These are phyloP conservation scores for Dipteronia dyeriana DNA, from an alignment of 345 rosid species.

Conservation along the genomic window DNA sequence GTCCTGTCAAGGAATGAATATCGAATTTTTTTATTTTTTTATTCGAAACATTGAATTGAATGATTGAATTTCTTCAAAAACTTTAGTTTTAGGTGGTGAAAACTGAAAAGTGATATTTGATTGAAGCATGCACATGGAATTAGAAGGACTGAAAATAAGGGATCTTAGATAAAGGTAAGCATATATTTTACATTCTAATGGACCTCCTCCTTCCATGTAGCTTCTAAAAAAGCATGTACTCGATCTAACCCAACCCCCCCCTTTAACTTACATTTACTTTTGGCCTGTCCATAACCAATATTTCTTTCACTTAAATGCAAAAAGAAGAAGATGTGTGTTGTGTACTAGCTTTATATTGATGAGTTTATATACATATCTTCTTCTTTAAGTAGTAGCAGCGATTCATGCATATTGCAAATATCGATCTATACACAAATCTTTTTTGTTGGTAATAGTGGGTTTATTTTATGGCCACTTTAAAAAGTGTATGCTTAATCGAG, in stretches of 20 bases:
- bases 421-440: too few species aligned
- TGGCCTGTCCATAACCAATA: conserved; percentile 22
- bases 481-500: conserved; percentile 8
- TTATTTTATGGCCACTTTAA: not conserved
- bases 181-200: not conserved
- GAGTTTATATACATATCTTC: not conserved
- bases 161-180: not conserved
- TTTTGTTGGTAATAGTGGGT: not conserved
- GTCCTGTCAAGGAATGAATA: too few species aligned
- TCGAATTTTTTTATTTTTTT: too few species aligned
- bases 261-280: not conserved
- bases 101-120: not conserved
- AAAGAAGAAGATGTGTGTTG: not conserved
- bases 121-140: not conserved
- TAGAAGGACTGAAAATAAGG: not conserved
- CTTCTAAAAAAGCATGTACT: not conserved
- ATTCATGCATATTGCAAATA: too few species aligned
- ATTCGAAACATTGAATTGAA: too few species aligned
- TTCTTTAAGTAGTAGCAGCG: too few species aligned
- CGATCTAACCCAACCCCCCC: not conserved
- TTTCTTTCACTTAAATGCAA: not conserved
- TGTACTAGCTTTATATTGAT: not conserved
- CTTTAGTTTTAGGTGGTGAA: too few species aligned
- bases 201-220: conserved; percentile 15
- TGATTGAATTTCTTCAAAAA: too few species aligned